A percentile compares a stretch with the other conserved stretches of the same genome.
phyloP scores from a whole-genome alignment of 108 stramenopile genomes.

The Bacterosira constricta region DNA sequence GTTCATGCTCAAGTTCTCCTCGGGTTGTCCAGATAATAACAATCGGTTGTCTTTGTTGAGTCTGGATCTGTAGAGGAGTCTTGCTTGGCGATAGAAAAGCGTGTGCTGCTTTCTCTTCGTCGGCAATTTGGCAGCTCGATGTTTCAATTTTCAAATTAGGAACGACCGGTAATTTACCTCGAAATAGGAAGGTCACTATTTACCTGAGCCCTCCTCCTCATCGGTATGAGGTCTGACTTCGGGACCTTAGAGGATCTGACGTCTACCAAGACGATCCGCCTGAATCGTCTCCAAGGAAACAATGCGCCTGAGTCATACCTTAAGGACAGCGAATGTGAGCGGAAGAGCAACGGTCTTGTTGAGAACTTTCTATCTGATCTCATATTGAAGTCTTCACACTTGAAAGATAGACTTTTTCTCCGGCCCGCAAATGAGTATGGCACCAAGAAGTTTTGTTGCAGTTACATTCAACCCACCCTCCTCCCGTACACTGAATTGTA shows the following conservation, averaged over 20 bases:
- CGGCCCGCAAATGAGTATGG: slow-evolving; percentile 46
- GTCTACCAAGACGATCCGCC: slow-evolving; percentile 18
- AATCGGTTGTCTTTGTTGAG: no score
- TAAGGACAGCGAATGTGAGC: slow-evolving; percentile 5
- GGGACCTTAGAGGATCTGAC: slow-evolving; percentile 3
- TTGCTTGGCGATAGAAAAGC: no score
- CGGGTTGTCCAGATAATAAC: no score
- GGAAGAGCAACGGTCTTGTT: slow-evolving; percentile 4
- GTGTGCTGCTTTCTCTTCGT: no score
- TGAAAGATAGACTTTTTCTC: slow-evolving; percentile 30
- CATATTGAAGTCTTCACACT: not conserved
- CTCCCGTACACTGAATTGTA: slow-evolving; percentile 69
- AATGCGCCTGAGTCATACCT: slow-evolving; percentile 1
- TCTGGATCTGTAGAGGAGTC: no score
- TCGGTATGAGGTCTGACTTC: not conserved
- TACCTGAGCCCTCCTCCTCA: no score
- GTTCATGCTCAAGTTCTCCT: no score
- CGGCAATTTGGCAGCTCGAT: no score
- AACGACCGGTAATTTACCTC: no score
- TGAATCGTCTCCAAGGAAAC: slow-evolving; percentile 1
- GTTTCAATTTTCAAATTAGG: no score
- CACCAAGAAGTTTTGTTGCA: slow-evolving; percentile 72
- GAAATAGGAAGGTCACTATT: no score
- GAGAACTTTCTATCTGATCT: slow-evolving; percentile 6
- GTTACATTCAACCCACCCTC: slow-evolving; percentile 70